A percentile compares a stretch with the other conserved stretches of the same genome.
Conservation (phyloP, 352 stramenopile genomes). For the Stramenopiles sp. region DNA sequence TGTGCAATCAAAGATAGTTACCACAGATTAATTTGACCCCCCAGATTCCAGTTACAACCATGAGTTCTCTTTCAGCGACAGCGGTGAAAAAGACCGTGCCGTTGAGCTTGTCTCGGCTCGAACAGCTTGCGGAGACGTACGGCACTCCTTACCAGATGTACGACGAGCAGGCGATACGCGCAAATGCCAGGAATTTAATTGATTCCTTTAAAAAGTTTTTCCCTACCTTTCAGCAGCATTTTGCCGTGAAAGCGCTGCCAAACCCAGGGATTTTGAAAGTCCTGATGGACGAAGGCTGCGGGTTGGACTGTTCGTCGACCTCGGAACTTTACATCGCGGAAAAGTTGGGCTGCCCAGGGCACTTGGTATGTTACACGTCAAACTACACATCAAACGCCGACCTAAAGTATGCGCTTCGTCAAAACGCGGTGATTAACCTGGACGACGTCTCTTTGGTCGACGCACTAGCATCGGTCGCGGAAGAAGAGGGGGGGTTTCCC, state of each 20-base stretch:
- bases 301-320: slow-evolving; percentile 62
- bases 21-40: no score
- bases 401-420: slow-evolving; percentile 41
- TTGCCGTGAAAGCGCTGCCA: slow-evolving; percentile 60
- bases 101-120: slow-evolving; percentile 24
- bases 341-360: slow-evolving; percentile 41
- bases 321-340: slow-evolving; percentile 51
- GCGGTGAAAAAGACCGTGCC: neutral
- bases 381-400: slow-evolving; percentile 63
- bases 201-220: slow-evolving; percentile 46
- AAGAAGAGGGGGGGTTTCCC: slow-evolving; percentile 32
- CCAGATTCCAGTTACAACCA: no score
- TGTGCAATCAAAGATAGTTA: no score
- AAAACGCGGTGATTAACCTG: slow-evolving; percentile 60
- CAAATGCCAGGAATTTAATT: slow-evolving; percentile 44
- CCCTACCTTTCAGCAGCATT: slow-evolving; percentile 59
- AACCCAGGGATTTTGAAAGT: slow-evolving; percentile 62
- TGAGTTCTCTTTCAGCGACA: no score
- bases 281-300: slow-evolving; percentile 50
- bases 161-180: slow-evolving; percentile 52
- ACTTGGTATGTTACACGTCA: slow-evolving; percentile 62
- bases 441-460: slow-evolving; percentile 59
- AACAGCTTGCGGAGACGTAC: slow-evolving; percentile 42
- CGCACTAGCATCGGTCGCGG: slow-evolving; percentile 33
- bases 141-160: slow-evolving; percentile 64